A percentile compares a stretch with the other conserved stretches of the same genome.
Evolutionary conservation across 1,284 basidiomycete species (phyloP).

Genomic region (Malassezia caprae): DNA sequence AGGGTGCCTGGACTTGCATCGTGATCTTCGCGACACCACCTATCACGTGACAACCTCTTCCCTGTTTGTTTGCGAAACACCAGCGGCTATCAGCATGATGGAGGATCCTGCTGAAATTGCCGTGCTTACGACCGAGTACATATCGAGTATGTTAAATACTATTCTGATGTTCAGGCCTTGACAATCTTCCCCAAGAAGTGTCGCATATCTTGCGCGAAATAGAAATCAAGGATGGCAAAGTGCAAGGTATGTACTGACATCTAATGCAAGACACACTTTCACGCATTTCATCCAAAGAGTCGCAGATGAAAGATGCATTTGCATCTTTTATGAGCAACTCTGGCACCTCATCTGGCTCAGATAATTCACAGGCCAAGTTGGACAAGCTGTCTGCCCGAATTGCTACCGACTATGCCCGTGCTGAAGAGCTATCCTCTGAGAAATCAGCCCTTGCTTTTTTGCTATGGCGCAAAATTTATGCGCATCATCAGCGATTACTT

Average conservation of each 20-base stretch:
- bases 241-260: conserved; percentile 22
- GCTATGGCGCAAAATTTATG: conserved; percentile 28
- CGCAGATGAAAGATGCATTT: conserved; percentile 30
- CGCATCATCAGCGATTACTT: conserved; percentile 29
- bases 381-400: conserved; percentile 40
- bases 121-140: conserved; percentile 39
- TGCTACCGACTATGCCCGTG: conserved; percentile 32
- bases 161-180: conserved; percentile 18
- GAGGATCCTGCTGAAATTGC: conserved; percentile 45
- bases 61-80: not conserved
- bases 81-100: conserved; percentile 11
- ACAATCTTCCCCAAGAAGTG: conserved; percentile 45
- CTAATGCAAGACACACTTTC: conserved; percentile 25
- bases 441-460: conserved; percentile 30
- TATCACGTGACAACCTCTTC: conserved; percentile 5
- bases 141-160: conserved; percentile 23
- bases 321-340: conserved; percentile 20
- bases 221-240: conserved; percentile 43
- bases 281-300: conserved; percentile 34
- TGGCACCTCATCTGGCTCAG: conserved; percentile 10
- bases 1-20: not conserved
- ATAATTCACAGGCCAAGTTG: conserved; percentile 29
- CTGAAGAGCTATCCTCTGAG: conserved; percentile 37
- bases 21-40: not conserved
- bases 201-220: conserved; percentile 44